Base-by-base conservation (phyloP, 2,329 filamentous ascomycete genomes). In the Ciborinia camelliae region DNA sequence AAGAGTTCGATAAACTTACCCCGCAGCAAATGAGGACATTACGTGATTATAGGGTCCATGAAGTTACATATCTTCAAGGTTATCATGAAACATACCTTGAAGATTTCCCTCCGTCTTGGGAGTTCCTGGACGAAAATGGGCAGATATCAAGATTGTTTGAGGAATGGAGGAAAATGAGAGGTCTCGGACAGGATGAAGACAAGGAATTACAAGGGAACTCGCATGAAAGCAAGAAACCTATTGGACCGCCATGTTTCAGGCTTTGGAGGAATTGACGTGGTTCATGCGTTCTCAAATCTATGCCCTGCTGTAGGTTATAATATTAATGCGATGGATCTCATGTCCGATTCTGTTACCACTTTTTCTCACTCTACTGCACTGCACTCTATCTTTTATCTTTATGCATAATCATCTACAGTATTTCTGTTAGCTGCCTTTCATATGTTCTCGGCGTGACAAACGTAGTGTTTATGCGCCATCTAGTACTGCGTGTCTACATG, bases 21-120 rank as follows among this genome's bases (percentile, higher is more conserved):
- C 51, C 8, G 1, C 5, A 37, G 0, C 30, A 53, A 12, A 15
- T 2, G n/a, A 37, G 23, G 12, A 15, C 45, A 15, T 53, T 23
- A 1, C 1, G 4, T n/a, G 3, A 12, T 4, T 3, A 3, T 20
- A 52, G 10, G 15, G 2, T 10, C 8, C 23, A 9, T 4, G n/a
- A 23, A 3, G 5, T 1, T 37, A 15, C n/a, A 26, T 53, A 9
- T 23, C 4, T 15, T 18, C 12, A 53, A 23, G 10, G 15, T 35
- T 20, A 52, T 23, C 30, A 53, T 35, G 30, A 12, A 37, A 15
- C n/a, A n/a, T 37, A 10, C 10, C 1, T 53, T 26, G 10, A 7
- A 18, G 6, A 35, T 15, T 14, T 37, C 2, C 32, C 51, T 1
- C 10, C 35, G n/a, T 18, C 20, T 23, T 53, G n/a, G 6, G 30